phyloP scores from a whole-genome alignment of 2,329 filamentous ascomycete species.

The Laburnicola sp. region DNA sequence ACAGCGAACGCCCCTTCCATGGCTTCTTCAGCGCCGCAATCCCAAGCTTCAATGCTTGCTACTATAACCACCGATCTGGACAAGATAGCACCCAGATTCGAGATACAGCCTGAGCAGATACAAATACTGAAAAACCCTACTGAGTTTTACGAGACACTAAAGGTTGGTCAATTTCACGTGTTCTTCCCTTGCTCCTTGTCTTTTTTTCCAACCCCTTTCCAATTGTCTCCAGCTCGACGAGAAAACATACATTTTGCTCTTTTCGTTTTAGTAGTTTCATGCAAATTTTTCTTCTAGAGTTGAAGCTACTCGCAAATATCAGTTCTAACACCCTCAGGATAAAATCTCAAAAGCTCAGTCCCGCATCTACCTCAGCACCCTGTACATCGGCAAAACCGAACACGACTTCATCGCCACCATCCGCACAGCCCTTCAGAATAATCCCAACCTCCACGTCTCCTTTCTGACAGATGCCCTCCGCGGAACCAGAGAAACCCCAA shows the following conservation, averaged over 20 bases:
- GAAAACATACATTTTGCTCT: neutral
- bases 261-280: neutral
- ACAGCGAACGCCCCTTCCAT: slow-evolving; percentile 35
- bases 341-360: slow-evolving; percentile 80
- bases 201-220: too few relatives aligned
- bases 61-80: slow-evolving; percentile 76
- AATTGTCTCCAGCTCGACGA: too few relatives aligned
- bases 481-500: slow-evolving; percentile 85
- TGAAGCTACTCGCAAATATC: neutral
- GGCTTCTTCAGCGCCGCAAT: slow-evolving; percentile 45
- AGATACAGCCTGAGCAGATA: slow-evolving; percentile 79
- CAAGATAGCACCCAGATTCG: slow-evolving; percentile 85
- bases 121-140: slow-evolving; percentile 75
- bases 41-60: slow-evolving; percentile 58
- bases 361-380: slow-evolving; percentile 88
- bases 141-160: slow-evolving; percentile 91
- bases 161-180: slow-evolving; percentile 58
- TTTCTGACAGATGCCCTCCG: slow-evolving; percentile 90
- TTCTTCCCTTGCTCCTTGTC: neutral
- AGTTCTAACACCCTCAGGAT: slow-evolving; percentile 40
- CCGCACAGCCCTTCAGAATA: slow-evolving; percentile 71
- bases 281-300: neutral
- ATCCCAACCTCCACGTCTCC: slow-evolving; percentile 77
- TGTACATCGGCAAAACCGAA: slow-evolving; percentile 95
- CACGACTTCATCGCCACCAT: slow-evolving; percentile 82